Evolutionary conservation across 73 alveolate species (phyloP).

Genomic region (Symbiodinium natans): DNA sequence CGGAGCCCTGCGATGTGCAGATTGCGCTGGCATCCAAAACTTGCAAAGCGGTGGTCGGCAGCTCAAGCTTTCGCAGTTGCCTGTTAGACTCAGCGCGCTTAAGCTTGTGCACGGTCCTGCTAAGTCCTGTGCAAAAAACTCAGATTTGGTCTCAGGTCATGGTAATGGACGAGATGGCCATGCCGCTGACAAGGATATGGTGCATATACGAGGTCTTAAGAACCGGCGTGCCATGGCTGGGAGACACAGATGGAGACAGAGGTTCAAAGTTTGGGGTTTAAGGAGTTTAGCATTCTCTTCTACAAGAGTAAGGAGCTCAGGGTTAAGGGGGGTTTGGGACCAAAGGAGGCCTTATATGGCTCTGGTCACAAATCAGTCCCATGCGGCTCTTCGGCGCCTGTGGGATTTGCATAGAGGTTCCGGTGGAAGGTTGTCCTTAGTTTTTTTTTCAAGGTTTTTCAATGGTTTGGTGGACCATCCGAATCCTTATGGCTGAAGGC

Average conservation of each 20-base stretch:
- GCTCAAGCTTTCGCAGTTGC: background rate
- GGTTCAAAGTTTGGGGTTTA: too few species aligned
- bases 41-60: slow-evolving; percentile 62
- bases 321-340: background rate
- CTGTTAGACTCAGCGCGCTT: too few species aligned
- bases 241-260: background rate
- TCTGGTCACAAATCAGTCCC: background rate
- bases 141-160: slow-evolving; percentile 49
- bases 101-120: too few species aligned
- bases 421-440: background rate
- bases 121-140: too few species aligned
- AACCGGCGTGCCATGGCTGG: background rate
- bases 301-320: too few species aligned
- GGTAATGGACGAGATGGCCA: slow-evolving; percentile 88
- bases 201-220: slow-evolving; percentile 83
- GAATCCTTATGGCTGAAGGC: too few species aligned
- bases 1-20: background rate
- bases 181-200: slow-evolving; percentile 90
- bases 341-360: background rate
- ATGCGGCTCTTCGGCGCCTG: background rate
- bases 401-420: background rate
- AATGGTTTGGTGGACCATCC: too few species aligned
- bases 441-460: background rate
- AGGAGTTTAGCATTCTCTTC: too few species aligned
- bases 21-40: slow-evolving; percentile 33